Percentiles rank a stretch among this genome's conserved stretches.
Conservation (phyloP, 495 filamentous ascomycete species). For the Aspergillus taichungensis region DNA sequence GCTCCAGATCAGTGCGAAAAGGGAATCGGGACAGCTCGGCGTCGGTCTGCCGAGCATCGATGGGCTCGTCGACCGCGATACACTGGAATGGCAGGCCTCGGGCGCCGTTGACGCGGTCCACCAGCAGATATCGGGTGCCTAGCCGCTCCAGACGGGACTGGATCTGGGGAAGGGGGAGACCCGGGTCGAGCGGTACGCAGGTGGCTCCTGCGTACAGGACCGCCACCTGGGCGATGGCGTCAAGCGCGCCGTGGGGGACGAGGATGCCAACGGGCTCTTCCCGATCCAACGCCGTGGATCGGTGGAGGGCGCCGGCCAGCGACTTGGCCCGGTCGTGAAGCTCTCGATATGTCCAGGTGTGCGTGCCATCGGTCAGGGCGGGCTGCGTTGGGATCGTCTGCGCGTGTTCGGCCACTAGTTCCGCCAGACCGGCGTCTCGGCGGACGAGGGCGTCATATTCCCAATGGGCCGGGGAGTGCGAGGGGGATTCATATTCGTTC, state of each 20-base stretch:
- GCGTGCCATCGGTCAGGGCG: too few relatives aligned
- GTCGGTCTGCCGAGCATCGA: not conserved
- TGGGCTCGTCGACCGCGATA: too few relatives aligned
- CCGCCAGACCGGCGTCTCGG: too few relatives aligned
- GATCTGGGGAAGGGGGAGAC: constrained; percentile 9
- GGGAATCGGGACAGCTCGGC: not conserved
- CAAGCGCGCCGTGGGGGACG: constrained; percentile 10
- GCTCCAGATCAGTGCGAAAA: not conserved
- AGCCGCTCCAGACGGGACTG: constrained; percentile 1
- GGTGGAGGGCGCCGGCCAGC: not conserved
- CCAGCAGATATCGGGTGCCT: constrained; percentile 3
- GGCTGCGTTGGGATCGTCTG: too few relatives aligned
- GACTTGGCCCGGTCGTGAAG: not conserved
- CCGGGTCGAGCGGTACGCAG: constrained; percentile 15
- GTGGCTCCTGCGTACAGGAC: constrained; percentile 15
- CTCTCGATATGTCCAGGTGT: not conserved
- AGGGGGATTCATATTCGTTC: too few relatives aligned
- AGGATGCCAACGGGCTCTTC: constrained; percentile 12
- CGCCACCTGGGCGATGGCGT: constrained; percentile 13
- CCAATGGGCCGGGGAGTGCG: too few relatives aligned
- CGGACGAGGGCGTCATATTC: too few relatives aligned
- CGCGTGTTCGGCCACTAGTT: too few relatives aligned
- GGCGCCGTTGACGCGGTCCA: constrained; percentile 1
- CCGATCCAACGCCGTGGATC: not conserved
- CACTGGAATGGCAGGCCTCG: constrained; percentile 4